A percentile compares a stretch with the other conserved stretches of the same genome.
Conservation (phyloP, 2,329 filamentous ascomycete species). For the Ophiognomonia clavigignenti-juglandacearum region DNA sequence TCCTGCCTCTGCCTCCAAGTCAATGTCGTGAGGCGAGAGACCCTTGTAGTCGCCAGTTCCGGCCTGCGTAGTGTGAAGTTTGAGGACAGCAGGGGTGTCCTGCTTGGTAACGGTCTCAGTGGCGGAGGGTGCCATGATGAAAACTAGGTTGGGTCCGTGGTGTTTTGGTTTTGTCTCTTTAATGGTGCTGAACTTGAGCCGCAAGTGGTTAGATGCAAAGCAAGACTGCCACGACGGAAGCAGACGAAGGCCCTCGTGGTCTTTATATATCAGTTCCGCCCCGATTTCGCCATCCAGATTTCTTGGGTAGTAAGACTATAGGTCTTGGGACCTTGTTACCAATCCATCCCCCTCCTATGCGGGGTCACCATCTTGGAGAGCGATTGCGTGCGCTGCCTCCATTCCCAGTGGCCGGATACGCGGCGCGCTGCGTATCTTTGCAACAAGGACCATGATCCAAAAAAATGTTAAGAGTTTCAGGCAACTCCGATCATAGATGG, state of each 20-base stretch:
- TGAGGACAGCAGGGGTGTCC: conserved; percentile 19
- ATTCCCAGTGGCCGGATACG: conserved; percentile 8
- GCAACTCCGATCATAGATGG: neutral
- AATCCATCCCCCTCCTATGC: conserved; percentile 5
- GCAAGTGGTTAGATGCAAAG: neutral
- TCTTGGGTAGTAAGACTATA: too few species aligned
- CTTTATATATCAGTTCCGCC: conserved; percentile 7
- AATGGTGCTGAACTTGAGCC: neutral
- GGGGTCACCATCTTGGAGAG: conserved; percentile 15
- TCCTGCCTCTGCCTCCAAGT: conserved; percentile 17
- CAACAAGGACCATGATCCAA: too few species aligned
- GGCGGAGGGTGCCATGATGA: conserved; percentile 31
- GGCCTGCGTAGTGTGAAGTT: conserved; percentile 37
- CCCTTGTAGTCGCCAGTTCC: conserved; percentile 22
- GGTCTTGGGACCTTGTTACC: neutral
- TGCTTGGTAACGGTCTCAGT: conserved; percentile 25
- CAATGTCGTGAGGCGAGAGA: conserved; percentile 14
- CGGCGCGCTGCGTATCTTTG: conserved; percentile 4
- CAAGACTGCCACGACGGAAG: too few species aligned
- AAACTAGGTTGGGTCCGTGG: too few species aligned
- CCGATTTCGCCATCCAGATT: neutral
- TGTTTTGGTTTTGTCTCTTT: conserved; percentile 33
- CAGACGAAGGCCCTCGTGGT: neutral
- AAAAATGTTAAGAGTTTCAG: neutral
- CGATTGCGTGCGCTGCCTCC: conserved; percentile 14